Conservation (phyloP, 106 monocot genomes). For the Vanilla planifolia region DNA sequence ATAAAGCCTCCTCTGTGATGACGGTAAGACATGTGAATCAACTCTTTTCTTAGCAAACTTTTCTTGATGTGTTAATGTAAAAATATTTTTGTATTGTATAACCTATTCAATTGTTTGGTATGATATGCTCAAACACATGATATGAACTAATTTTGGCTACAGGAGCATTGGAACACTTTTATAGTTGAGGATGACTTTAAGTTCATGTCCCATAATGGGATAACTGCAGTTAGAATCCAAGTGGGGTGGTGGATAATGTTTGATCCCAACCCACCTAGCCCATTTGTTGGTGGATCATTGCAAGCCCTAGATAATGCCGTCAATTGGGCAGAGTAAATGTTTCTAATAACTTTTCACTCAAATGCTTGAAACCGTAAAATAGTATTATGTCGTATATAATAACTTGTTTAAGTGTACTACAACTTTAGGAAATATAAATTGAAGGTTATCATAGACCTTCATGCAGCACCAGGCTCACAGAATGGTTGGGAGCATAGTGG, state of each 20-base stretch:
- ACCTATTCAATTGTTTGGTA: too few species aligned
- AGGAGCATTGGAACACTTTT: constrained; percentile 11
- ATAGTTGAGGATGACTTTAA: constrained; percentile 40
- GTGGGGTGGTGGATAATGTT: constrained; percentile 5
- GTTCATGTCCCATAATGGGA: constrained; percentile 29
- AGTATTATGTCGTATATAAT: background rate
- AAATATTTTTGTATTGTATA: too few species aligned
- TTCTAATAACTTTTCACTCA: background rate
- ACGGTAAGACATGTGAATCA: too few species aligned
- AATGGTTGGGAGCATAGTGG: constrained; percentile 56
- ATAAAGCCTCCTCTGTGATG: background rate
- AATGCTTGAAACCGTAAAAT: background rate
- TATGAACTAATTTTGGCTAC: too few species aligned
- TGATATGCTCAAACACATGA: too few species aligned
- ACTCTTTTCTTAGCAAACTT: too few species aligned
- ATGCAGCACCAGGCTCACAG: constrained; percentile 46
- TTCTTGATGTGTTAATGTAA: too few species aligned
- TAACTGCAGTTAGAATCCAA: constrained; percentile 1
- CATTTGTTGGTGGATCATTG: constrained; percentile 10
- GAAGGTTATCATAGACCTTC: constrained; percentile 44
- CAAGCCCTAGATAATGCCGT: constrained; percentile 7
- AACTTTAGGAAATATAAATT: constrained; percentile 26
- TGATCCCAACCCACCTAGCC: constrained; percentile 3
- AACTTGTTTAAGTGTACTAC: background rate
- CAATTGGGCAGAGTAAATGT: constrained; percentile 13